phyloP scores from a whole-genome alignment of 768 basidiomycete genomes.

The Russula sp. region DNA sequence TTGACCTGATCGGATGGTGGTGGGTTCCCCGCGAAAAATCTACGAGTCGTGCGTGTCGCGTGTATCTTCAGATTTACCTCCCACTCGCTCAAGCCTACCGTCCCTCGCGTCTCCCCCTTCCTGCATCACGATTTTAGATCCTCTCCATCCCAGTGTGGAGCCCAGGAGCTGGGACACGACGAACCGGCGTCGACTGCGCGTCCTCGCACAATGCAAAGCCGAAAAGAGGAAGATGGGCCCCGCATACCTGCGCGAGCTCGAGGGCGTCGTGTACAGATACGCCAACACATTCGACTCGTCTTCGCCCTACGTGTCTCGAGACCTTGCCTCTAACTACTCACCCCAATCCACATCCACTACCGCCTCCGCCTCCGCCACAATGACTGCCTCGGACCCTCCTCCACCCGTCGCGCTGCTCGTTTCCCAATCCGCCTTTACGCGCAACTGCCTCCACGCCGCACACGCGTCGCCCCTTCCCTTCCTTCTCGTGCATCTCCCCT shows the following conservation, averaged over 20 bases:
- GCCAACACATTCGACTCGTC: neutral
- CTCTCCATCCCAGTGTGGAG: neutral
- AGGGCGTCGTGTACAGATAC: slow-evolving; percentile 71
- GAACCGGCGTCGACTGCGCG: slow-evolving; percentile 50
- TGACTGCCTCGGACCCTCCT: neutral
- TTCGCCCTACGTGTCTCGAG: slow-evolving; percentile 6
- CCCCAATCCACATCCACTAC: neutral
- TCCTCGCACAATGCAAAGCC: slow-evolving; percentile 88
- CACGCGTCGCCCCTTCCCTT: slow-evolving; percentile 72
- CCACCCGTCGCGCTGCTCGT: slow-evolving; percentile 67
- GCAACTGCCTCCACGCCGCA: slow-evolving; percentile 57
- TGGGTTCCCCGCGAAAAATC: slow-evolving; percentile 49
- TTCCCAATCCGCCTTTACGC: slow-evolving; percentile 77
- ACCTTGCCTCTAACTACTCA: no score
- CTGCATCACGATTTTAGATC: neutral
- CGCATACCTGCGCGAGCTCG: slow-evolving; percentile 78
- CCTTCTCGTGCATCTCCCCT: slow-evolving; percentile 71
- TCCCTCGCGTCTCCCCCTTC: no score
- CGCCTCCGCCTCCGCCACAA: slow-evolving; percentile 10
- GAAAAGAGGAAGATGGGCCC: slow-evolving; percentile 77
- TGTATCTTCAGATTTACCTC: neutral
- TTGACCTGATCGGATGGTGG: slow-evolving; percentile 93
- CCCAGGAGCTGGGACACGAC: neutral
- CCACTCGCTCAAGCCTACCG: neutral
- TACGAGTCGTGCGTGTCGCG: slow-evolving; percentile 2